These are phyloP conservation scores for Melampsora larici-populina DNA, from an alignment of 1,284 basidiomycete genomes.

Conservation along the genomic window DNA sequence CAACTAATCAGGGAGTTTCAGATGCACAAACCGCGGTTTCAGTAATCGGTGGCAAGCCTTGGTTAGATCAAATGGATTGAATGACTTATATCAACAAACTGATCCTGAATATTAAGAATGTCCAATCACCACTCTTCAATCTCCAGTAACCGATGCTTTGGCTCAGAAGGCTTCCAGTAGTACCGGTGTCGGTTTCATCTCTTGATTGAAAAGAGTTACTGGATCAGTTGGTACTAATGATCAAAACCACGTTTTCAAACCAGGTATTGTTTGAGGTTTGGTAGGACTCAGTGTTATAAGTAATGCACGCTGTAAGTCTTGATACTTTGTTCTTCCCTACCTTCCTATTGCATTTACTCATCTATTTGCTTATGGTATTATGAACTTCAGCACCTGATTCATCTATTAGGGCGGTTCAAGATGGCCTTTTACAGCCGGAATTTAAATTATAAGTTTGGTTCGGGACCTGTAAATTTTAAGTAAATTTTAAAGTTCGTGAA, in stretches of 20 bases:
- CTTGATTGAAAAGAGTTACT: neutral
- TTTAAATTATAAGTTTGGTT: too few species aligned
- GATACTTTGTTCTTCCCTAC: slow-evolving; percentile 2
- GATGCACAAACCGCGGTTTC: neutral
- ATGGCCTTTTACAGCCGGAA: too few species aligned
- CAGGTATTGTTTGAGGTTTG: slow-evolving; percentile 61
- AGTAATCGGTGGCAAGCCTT: neutral
- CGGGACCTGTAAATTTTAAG: too few species aligned
- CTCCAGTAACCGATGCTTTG: neutral
- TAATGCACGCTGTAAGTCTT: slow-evolving; percentile 53
- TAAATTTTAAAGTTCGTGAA: too few species aligned
- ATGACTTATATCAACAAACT: slow-evolving; percentile 32
- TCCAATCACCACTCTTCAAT: slow-evolving; percentile 1
- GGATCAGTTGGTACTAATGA: neutral
- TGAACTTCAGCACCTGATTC: too few species aligned
- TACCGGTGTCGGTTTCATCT: neutral
- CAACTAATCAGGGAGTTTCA: too few species aligned
- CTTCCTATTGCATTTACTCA: slow-evolving; percentile 39
- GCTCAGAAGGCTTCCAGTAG: neutral
- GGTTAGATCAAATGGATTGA: slow-evolving; percentile 35
- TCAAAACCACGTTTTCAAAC: neutral
- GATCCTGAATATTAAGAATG: slow-evolving; percentile 26
- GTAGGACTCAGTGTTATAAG: slow-evolving; percentile 83
- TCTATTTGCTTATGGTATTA: too few species aligned
- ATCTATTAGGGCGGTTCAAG: too few species aligned